These are phyloP conservation scores for Podospora comata DNA, from an alignment of 495 filamentous ascomycete genomes.

Conservation along the genomic window DNA sequence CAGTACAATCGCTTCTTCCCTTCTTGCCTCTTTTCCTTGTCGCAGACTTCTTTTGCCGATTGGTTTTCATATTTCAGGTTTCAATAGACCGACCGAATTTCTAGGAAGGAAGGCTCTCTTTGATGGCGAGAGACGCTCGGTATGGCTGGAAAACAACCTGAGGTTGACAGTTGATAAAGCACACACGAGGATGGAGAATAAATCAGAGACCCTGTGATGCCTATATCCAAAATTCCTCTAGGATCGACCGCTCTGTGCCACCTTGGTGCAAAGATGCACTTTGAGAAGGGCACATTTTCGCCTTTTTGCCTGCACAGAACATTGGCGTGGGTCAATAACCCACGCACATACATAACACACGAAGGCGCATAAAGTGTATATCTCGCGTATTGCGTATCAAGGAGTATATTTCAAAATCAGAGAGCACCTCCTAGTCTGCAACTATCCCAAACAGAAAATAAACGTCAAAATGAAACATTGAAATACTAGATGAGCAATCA, in stretches of 20 bases:
- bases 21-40: not conserved
- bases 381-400: not conserved
- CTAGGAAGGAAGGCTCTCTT: not conserved
- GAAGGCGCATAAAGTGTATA: not conserved
- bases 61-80: not conserved
- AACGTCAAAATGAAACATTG: too few species aligned
- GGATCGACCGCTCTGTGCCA: not conserved
- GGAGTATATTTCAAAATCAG: not conserved
- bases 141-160: not conserved
- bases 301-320: too few species aligned
- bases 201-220: not conserved
- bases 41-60: not conserved
- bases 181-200: not conserved
- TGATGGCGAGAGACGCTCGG: too few species aligned
- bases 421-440: not conserved
- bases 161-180: not conserved
- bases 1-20: not conserved
- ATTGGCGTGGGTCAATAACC: too few species aligned
- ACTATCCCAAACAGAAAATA: too few species aligned
- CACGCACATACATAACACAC: not conserved
- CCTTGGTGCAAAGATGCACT: not conserved
- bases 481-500: too few species aligned
- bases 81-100: not conserved
- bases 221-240: not conserved
- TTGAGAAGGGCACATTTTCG: not conserved